These are phyloP conservation scores for Phialemoniopsis sp. DNA, from an alignment of 2,329 filamentous ascomycete genomes.

Conservation along the genomic window DNA sequence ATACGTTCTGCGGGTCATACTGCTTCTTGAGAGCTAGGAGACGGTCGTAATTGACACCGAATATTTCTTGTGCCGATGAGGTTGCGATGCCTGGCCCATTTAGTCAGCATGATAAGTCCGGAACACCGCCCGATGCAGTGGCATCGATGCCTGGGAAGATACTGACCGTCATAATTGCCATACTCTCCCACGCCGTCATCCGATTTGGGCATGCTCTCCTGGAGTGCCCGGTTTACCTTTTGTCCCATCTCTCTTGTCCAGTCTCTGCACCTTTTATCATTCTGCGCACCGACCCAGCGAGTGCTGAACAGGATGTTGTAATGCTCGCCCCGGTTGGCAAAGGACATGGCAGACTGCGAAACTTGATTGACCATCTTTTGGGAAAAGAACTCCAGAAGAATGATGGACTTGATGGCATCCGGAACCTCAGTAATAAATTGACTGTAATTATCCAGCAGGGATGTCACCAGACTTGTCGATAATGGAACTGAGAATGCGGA, in stretches of 20 bases:
- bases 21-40: constrained; percentile 24
- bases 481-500: no score
- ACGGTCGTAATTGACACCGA: constrained; percentile 21
- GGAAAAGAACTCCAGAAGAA: constrained; percentile 36
- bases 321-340: constrained; percentile 37
- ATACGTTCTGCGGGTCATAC: constrained; percentile 27
- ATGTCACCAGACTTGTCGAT: no score
- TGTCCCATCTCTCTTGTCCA: constrained; percentile 26
- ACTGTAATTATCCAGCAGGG: constrained; percentile 16
- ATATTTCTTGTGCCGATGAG: constrained; percentile 19
- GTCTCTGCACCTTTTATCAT: constrained; percentile 27
- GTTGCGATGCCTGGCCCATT: constrained; percentile 5
- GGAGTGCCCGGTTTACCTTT: no score
- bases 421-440: background rate
- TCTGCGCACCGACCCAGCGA: constrained; percentile 34
- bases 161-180: constrained; percentile 20
- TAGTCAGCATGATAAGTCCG: background rate
- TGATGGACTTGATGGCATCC: constrained; percentile 5
- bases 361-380: constrained; percentile 31
- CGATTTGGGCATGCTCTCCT: no score
- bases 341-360: constrained; percentile 30
- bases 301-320: no score
- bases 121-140: no score
- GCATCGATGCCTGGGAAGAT: no score
- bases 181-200: constrained; percentile 20